Evolutionary conservation across 2,329 filamentous ascomycete genomes (phyloP), one percentile per base, ranked within the genome.

Genomic region (Fusarium nematophilum): DNA sequence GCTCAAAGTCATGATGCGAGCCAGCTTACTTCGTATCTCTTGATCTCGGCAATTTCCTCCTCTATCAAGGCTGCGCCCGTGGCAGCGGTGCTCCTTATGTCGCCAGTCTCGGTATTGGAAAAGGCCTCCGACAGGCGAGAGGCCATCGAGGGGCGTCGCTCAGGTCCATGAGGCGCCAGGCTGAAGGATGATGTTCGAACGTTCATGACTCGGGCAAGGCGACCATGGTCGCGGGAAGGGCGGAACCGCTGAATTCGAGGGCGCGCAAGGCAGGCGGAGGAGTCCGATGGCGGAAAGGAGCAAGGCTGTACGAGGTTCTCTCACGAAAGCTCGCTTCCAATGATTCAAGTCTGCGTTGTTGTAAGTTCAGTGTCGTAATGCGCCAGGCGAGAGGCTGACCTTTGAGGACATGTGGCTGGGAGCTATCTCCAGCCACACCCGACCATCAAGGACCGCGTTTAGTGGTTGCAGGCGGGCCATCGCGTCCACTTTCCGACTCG

Each of bases 11-110:
- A 53, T 53, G 59, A 57, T 17, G 9, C 18, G 34, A 11, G 31
- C 18, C 18, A 43, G 61, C 76, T 61, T 74, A 89, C 86, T 79
- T 97, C 95, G 78, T 99, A 99, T 79, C 94, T 86, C 79, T 97
- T 97, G 74, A 99, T 98, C 80, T 97, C 90, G 21, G 91, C 93
- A 72, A 99, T 97, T 79, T 99, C 95, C 72, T 98, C 93, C 58
- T 93, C 90, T 65, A 96, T 92, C 60, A 89, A 86, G 58, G 89
- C 85, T 69, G 91, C 86, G 50, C 83, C 86, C 23, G 81, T 81
- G 9, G 73, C 75, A 29, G 80, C 77, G 42, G 80, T 78, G 57
- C 78, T 78, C 14, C 78, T 77, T 56, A 81, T 78, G 56, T 88
- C 83, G 58, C 86, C 88, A 61, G 82, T 82, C 73, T 92, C 89